Evolutionary conservation across 768 basidiomycete genomes (phyloP), one percentile per base, ranked within the genome.

Genomic region (Strobilomyces confusus): DNA sequence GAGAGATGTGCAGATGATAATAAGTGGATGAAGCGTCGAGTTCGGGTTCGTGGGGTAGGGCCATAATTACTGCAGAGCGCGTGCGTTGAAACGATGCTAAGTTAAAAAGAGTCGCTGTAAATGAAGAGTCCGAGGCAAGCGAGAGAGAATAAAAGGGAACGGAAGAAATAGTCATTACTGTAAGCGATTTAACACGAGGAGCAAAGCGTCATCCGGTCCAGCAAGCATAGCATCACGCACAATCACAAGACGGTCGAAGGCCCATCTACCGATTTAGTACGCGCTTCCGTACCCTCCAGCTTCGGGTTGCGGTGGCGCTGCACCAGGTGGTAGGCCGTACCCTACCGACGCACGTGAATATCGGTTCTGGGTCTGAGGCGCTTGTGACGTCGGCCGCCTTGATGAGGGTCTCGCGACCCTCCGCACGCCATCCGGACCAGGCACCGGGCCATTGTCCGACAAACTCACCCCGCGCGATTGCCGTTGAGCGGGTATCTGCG

Each of bases 361-460:
- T 25, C 89, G 76, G 65, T 87, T 86, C 71, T 81, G 81, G 51
- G 76, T 86, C 71, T 81, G 81, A 51, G 76, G 74, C 4, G 73
- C 71, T 61, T 86, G 84, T 30, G 86, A 82, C 25, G 80, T 75
- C 14, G 84, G 78, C 42, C 88, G 74, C 59, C 84, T 77, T 9
- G 57, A 40, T 9, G 74, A 64, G 44, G 79, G 82, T 61, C 89
- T 75, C 44, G 89, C 80, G 25, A 95, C 88, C 52, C 92, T 73
- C 37, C 92, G 80, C 25, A 93, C 92, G 49, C 87, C 86, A 17
- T 88, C 84, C 9, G 83, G 80, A 33, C 80, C 80, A 37, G 89
- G 85, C 2, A 94, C 88, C 36, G 91, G 92, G 14, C 95, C 95
- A 61, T 81, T 73, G 59, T 98, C 95, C 50, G 80, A 81, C 51